A percentile compares a stretch with the other conserved stretches of the same genome.
Conservation (phyloP, 805 yeast genomes). For the Vanderwaltozyma verrucispora region DNA sequence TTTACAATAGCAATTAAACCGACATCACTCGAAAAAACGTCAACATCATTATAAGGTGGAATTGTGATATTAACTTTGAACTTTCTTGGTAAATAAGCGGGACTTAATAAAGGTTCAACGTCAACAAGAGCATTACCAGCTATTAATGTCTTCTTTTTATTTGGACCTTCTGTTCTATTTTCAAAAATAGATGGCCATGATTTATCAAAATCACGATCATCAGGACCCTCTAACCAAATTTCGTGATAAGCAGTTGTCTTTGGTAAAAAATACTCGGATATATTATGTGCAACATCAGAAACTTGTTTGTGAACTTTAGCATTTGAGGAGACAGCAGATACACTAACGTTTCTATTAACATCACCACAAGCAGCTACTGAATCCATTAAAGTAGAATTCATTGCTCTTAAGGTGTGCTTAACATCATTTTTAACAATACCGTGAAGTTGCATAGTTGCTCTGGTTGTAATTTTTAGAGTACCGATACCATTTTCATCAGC, state of each 20-base stretch:
- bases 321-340: slow-evolving; percentile 80
- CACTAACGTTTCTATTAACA: slow-evolving; percentile 92
- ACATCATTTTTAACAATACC: slow-evolving; percentile 86
- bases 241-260: slow-evolving; percentile 93
- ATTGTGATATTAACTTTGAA: slow-evolving; percentile 90
- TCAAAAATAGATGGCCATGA: slow-evolving; percentile 58
- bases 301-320: slow-evolving; percentile 74
- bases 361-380: slow-evolving; percentile 98
- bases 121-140: slow-evolving; percentile 78
- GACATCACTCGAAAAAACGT: slow-evolving; percentile 90
- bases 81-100: slow-evolving; percentile 85
- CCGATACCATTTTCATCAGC: slow-evolving; percentile 82
- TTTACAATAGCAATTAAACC: slow-evolving; percentile 84
- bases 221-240: slow-evolving; percentile 87
- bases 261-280: slow-evolving; percentile 80
- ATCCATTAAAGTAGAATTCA: slow-evolving; percentile 84
- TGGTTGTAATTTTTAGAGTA: slow-evolving; percentile 86
- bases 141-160: slow-evolving; percentile 69
- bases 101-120: slow-evolving; percentile 81
- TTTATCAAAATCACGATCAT: slow-evolving; percentile 51
- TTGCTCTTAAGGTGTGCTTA: slow-evolving; percentile 85
- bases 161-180: slow-evolving; percentile 63
- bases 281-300: slow-evolving; percentile 45
- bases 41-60: slow-evolving; percentile 95
- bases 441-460: slow-evolving; percentile 95